A percentile compares a stretch with the other conserved stretches of the same genome.
phyloP scores from a whole-genome alignment of 805 yeast genomes.

The Myxozyma neglecta region DNA sequence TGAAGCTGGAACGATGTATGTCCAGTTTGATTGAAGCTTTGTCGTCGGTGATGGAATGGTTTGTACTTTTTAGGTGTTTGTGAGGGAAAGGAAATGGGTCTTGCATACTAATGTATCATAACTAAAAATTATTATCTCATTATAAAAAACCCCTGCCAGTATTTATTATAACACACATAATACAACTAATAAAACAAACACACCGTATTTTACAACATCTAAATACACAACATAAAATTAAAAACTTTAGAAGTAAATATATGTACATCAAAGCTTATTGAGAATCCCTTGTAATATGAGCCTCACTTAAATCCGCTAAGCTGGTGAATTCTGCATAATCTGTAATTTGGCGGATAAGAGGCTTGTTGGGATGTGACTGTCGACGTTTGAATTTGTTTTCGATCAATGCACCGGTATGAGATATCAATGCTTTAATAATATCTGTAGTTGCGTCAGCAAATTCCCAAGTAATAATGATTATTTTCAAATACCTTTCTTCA shows the following conservation, averaged over 20 bases:
- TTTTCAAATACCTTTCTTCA: constrained; percentile 61
- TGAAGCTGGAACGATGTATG: constrained; percentile 12
- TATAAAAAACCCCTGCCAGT: not conserved
- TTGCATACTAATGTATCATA: too few relatives aligned
- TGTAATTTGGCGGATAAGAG: constrained; percentile 39
- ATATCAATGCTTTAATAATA: constrained; percentile 42
- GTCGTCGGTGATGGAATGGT: not conserved
- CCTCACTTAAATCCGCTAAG: constrained; percentile 26
- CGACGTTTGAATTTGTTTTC: constrained; percentile 63
- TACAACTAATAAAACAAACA: not conserved
- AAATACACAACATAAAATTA: not conserved
- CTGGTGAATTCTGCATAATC: constrained; percentile 41
- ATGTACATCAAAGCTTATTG: not conserved
- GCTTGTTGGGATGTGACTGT: constrained; percentile 20
- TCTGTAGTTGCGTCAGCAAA: constrained; percentile 25
- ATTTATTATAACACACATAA: not conserved
- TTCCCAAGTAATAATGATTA: too few relatives aligned
- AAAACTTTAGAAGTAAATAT: not conserved
- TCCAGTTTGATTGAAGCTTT: not conserved
- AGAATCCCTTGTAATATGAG: not conserved
- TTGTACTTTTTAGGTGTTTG: not conserved
- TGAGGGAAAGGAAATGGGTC: not conserved
- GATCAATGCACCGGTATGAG: constrained; percentile 69
- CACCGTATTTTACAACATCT: not conserved
- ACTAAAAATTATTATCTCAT: not conserved